Evolutionary conservation across 1,284 basidiomycete genomes (phyloP), one percentile per base, ranked within the genome.

Genomic region (Ganoderma leucocontextum): DNA sequence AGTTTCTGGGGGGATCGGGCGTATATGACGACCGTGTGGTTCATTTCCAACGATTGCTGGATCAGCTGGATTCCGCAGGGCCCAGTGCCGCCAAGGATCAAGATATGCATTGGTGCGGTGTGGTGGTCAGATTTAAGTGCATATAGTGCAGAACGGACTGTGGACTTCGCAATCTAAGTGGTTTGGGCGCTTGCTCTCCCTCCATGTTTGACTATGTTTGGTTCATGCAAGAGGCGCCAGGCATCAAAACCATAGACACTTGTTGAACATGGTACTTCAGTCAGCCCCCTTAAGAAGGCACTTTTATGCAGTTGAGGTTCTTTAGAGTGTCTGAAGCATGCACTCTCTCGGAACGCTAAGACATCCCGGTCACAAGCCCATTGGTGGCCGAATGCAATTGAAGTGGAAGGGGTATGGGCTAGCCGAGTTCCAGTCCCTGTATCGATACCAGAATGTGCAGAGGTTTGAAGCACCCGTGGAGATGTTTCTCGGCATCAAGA

Each of bases 1-100:
- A 93, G 75, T 74, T 91, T 93, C 47, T 86, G 77, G 7, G 89
- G 88, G 10, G 85, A 87, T 42, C 90, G 85, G 12, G 86, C 88
- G 67, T 88, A 92, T 55, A 91, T 74, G 65, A 91, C 82, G 71
- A 91, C 72, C 4, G 82, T 81, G 70, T 84, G 82, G 1, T 81
- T 78, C 44, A 79, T 78, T 19, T 78, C 73, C n/a, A 92, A 83
- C 1, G 83, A 79, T 74, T 88, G 83, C 63, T 86, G 82, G 67
- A 89, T 82, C 62, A 91, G 79, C 8, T 84, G 81, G 60, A 85
- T 78, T 57, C 91, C 91, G 49, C 79, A 78, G 17, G 86, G 82
- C 1, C 91, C 91, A 9, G 91, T 92, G 25, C 83, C 87, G 22
- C 90, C 91, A 29, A 82, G 76, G 62, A 82, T 73, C 58, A 82